Base-by-base conservation (phyloP, 805 yeast species). In the Barnettozyma pratensis region DNA sequence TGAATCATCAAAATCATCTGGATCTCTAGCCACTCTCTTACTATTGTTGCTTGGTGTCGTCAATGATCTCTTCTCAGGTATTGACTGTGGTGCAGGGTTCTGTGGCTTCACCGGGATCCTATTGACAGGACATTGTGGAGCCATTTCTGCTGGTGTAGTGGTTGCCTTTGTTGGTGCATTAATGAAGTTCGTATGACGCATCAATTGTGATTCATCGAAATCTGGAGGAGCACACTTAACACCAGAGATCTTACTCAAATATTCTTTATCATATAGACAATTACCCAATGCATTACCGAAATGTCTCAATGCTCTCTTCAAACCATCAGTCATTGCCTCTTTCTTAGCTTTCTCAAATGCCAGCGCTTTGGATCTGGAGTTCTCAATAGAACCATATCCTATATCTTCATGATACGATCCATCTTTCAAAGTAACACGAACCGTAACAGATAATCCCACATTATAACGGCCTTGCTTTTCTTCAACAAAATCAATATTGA, bases 331-430 rank as follows among this genome's bases (percentile, higher is more conserved):
- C 41, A 83, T 79, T 1, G 94, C 94, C 54, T 87, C 91, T 57
- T 87, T 87, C 64, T 83, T 85, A 48, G 91, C 85, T 57, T 87
- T 85, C 58, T 87, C 96, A 62, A 86, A 86, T 0, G 94, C 95
- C 65, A 77, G 77, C 1, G 90, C 80, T 58, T 83, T 83, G 26
- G 81, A 73, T 44, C 79, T 76, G 40, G 87, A 86, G 61, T 85
- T 85, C 42, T 87, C 94, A 14, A 83, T 79, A 43, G 81, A 81
- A n/a, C 96, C 96, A 62, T 86, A 87, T 0, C 96, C 96, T 40
- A 86, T 78, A 66, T 87, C 96, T 59, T 87, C 95, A 58, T 85
- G 87, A 57, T 68, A 85, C 0, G 92, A 78, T 0, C 96, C 96
- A 61, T 85, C 89, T 53, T 77, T 79, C 44, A 87, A 69, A 0